These are phyloP conservation scores for Gypsophila paniculata DNA, from an alignment of 179 eudicot genomes.

Conservation along the genomic window DNA sequence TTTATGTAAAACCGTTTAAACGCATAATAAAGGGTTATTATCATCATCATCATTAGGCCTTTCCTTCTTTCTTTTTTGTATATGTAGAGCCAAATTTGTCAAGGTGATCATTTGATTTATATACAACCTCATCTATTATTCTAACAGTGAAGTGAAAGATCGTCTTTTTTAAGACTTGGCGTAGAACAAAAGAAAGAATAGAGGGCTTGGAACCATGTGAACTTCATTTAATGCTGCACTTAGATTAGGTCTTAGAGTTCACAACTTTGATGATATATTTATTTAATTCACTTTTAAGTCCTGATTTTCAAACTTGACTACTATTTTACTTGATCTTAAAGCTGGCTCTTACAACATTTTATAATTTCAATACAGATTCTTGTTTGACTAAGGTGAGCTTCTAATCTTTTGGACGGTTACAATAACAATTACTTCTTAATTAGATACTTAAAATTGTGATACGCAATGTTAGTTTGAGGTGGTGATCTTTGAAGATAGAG, in stretches of 20 bases:
- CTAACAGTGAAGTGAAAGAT: neutral
- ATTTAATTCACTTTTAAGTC: constrained; percentile 11
- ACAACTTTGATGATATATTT: constrained; percentile 26
- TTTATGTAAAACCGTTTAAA: no score
- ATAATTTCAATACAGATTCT: neutral
- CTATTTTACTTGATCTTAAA: constrained; percentile 23
- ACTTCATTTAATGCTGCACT: constrained; percentile 32
- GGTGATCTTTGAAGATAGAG: constrained; percentile 16
- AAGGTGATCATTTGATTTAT: neutral
- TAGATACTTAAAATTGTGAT: no score
- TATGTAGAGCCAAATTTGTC: neutral
- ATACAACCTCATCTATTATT: neutral
- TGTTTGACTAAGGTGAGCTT: constrained; percentile 13
- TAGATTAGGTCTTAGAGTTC: constrained; percentile 30
- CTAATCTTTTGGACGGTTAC: neutral
- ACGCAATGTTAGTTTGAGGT: constrained; percentile 14
- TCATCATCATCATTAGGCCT: neutral
- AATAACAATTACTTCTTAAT: no score
- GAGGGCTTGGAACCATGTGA: constrained; percentile 36
- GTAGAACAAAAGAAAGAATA: constrained; percentile 34
- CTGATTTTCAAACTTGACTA: constrained; percentile 16
- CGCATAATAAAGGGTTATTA: no score
- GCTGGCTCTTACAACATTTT: no score
- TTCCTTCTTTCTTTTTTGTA: neutral
- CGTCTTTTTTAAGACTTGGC: constrained; percentile 15